These are phyloP conservation scores for Cutaneotrichosporon dermatis DNA, from an alignment of 1,284 basidiomycete species.

Conservation along the genomic window DNA sequence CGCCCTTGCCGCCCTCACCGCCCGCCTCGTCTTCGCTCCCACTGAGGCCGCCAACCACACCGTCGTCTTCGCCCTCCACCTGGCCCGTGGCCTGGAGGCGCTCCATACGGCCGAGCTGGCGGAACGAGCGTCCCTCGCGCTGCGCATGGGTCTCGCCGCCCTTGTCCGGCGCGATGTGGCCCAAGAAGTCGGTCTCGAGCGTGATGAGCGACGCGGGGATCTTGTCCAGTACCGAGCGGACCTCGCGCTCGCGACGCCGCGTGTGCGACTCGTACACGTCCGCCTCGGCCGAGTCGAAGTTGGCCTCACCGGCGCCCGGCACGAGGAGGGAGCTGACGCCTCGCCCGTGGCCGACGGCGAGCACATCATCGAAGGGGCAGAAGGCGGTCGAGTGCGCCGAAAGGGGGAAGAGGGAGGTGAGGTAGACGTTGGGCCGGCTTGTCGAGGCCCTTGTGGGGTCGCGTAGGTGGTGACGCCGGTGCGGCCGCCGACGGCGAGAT, in stretches of 20 bases:
- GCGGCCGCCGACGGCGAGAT: constrained; percentile 76
- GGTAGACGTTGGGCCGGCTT: constrained; percentile 56
- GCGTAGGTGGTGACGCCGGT: constrained; percentile 72
- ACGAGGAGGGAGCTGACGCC: constrained; percentile 84
- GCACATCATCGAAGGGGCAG: constrained; percentile 87
- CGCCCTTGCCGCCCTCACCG: constrained; percentile 48
- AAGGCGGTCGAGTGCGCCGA: constrained; percentile 64
- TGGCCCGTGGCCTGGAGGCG: constrained; percentile 66
- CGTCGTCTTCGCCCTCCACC: constrained; percentile 57
- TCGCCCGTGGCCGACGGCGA: constrained; percentile 64
- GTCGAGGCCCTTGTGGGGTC: constrained; percentile 12
- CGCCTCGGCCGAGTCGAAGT: constrained; percentile 88
- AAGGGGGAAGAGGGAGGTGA: constrained; percentile 63
- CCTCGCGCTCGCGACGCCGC: constrained; percentile 81
- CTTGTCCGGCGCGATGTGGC: constrained; percentile 63
- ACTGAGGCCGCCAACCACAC: constrained; percentile 34
- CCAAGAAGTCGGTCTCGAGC: constrained; percentile 78
- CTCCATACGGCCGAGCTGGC: constrained; percentile 67
- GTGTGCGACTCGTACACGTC: constrained; percentile 90
- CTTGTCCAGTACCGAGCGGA: constrained; percentile 88
- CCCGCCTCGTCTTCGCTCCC: constrained; percentile 47
- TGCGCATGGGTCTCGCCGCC: constrained; percentile 54
- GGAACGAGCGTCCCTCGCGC: constrained; percentile 58
- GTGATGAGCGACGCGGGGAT: constrained; percentile 91
- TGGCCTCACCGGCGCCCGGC: constrained; percentile 87